phyloP scores from a whole-genome alignment of 495 filamentous ascomycete genomes.

The Penicillium soppii region DNA sequence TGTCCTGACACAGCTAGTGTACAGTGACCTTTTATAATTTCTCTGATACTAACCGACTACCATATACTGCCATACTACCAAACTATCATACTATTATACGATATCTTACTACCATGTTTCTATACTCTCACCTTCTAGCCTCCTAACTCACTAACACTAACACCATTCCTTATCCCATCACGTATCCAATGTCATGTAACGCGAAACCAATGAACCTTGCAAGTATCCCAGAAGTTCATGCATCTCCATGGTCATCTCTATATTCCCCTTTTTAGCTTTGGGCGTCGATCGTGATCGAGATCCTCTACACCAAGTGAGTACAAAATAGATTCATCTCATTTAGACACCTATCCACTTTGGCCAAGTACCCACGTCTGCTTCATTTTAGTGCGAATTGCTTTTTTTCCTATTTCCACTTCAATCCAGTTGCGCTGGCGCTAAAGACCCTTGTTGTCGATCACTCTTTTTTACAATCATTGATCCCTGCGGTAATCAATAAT shows the following conservation, averaged over 20 bases:
- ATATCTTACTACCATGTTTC: too few species aligned
- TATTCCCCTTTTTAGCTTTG: slow-evolving; percentile 9
- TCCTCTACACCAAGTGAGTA: neutral
- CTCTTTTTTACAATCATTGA: slow-evolving; percentile 12
- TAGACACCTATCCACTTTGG: neutral
- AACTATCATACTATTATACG: too few species aligned
- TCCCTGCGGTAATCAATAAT: too few species aligned
- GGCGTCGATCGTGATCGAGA: slow-evolving; percentile 5
- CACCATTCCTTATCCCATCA: too few species aligned
- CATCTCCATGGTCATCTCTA: slow-evolving; percentile 8
- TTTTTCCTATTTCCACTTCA: slow-evolving; percentile 25
- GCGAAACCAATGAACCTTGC: neutral
- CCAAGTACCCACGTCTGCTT: neutral
- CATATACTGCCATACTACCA: too few species aligned
- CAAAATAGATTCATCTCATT: neutral
- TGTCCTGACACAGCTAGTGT: neutral
- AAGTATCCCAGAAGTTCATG: slow-evolving; percentile 19
- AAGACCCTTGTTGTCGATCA: slow-evolving; percentile 25
- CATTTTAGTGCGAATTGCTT: slow-evolving; percentile 16
- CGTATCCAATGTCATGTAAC: slow-evolving; percentile 1
- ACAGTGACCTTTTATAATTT: neutral
- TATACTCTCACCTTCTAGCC: too few species aligned
- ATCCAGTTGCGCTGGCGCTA: slow-evolving; percentile 27
- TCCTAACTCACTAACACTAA: too few species aligned
- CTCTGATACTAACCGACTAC: too few species aligned